These are phyloP conservation scores for Lepidopterella palustris DNA, from an alignment of 495 filamentous ascomycete species.

Conservation along the genomic window DNA sequence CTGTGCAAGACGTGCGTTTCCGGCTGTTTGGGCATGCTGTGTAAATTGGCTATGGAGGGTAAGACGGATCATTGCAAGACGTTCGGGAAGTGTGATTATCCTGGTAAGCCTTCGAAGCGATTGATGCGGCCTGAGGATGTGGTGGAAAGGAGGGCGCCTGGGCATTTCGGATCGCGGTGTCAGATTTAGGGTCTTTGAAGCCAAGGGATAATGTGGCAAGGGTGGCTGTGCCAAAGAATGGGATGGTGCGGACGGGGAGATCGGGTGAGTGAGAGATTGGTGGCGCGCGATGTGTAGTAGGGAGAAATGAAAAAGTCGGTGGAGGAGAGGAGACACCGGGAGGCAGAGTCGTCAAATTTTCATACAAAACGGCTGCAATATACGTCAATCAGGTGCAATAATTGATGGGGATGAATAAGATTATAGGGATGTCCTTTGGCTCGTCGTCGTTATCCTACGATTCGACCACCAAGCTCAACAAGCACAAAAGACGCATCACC, in stretches of 20 bases:
- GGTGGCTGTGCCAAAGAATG: neutral
- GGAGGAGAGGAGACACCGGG: too few relatives aligned
- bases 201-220: conserved; percentile 19
- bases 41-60: conserved; percentile 16
- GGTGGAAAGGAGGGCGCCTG: conserved; percentile 6
- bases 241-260: neutral
- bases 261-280: too few relatives aligned
- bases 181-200: conserved; percentile 13
- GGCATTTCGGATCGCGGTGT: conserved; percentile 11
- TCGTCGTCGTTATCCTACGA: too few relatives aligned
- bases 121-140: conserved; percentile 6
- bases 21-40: conserved; percentile 19
- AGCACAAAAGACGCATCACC: too few relatives aligned
- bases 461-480: too few relatives aligned
- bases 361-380: too few relatives aligned
- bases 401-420: too few relatives aligned
- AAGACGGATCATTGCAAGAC: conserved; percentile 24
- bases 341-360: too few relatives aligned
- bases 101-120: conserved; percentile 3
- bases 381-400: too few relatives aligned
- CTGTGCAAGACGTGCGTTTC: conserved; percentile 16
- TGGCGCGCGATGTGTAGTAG: too few relatives aligned
- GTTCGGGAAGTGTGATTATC: conserved; percentile 21
- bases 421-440: too few relatives aligned
- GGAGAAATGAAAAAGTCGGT: too few relatives aligned